Base-by-base conservation (phyloP, 371 early-diverging fungal species). In the Rhizopus microsporus region DNA sequence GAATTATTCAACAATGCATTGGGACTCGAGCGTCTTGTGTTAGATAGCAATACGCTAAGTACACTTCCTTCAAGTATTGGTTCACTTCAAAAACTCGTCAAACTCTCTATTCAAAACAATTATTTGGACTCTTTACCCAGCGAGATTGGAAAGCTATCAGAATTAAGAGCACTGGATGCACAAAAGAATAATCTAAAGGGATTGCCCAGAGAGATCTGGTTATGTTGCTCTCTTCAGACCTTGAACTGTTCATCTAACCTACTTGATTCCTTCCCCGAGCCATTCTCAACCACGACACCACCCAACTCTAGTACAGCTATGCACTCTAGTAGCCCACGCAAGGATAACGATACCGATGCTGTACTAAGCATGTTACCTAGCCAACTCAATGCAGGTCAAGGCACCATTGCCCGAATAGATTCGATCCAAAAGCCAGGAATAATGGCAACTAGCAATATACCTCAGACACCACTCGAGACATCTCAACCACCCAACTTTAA, bases 171-270 rank as follows among this genome's bases (percentile, higher is more conserved):
- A 4, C 34, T 79, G 51, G 70, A 74, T 46, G 72, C 65, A 1
- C 80, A 79, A 51, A 75, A 79, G 52, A 78, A 96, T 74, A 87
- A 90, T 45, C 55, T 96, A 30, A 80, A 81, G 45, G 66, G 80
- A 39, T 67, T 96, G 0, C 94, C 95, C 3, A 76, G 83, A 7
- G 92, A 92, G 39, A 91, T 96, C n/a, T 95, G 95, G 96, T 65
- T 81, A 43, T 89, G 91, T 69, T 68, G 84, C 12, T 77, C 74
- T 13, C 79, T 96, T n/a, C 69, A 74, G 42, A 94, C 93, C 47
- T 78, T 84, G 8, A 78, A 78, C 38, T 78, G 78, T 29, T 92
- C 89, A 3, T 90, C 90, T 17, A 96, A 96, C 57, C 55, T 89
- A 15, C 69, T 96, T 6, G 73, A 71, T 13, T 50, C 67, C 1